Evolutionary conservation across 768 basidiomycete species (phyloP), one percentile per base, ranked within the genome.

Genomic region (Termitomyces sp.): DNA sequence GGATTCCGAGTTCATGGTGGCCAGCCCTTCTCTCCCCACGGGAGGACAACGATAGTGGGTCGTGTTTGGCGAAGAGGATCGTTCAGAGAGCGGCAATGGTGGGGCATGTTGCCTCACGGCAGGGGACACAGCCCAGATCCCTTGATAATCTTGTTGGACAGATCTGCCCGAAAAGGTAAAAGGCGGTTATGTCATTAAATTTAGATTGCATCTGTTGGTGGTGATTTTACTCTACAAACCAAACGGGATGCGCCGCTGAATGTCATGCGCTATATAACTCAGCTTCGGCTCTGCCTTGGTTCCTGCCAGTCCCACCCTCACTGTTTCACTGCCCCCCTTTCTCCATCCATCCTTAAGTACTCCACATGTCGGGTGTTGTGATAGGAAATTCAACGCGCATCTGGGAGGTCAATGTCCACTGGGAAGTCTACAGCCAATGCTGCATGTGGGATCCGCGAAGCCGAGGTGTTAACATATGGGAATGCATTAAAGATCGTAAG

Each of bases 381-480:
- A 84, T 87, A 55, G 79, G 77, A 65, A 84, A 85, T 64, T 83
- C 85, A 24, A 89, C 87, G 1, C 75, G 83, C 55, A 83, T 87
- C 39, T 89, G 87, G 87, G 87, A 88, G 68, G 64, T 77, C 65
- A 84, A 86, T 67, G 74, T 85, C 42, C 74, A 84, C 68, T 90
- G 87, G 87, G 63, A 76, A 24, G 61, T 84, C 44, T 78, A 81
- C 67, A 81, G 82, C 59, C 88, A 90, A 65, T 89, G 88, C 68
- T 83, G 83, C 55, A 77, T 85, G 14, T 90, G 87, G 87, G 84
- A 89, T 70, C 71, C 80, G 24, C 80, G 78, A 69, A 77, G 81
- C 53, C 80, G 82, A 41, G 82, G 85, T 27, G 88, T 90, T 42
- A 85, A 88, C 56, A 79, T 90, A 55, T 90, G 87, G 87, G 87